These are phyloP conservation scores for Lolium multiflorum DNA, from an alignment of 176 grass and related monocot species.

Conservation along the genomic window DNA sequence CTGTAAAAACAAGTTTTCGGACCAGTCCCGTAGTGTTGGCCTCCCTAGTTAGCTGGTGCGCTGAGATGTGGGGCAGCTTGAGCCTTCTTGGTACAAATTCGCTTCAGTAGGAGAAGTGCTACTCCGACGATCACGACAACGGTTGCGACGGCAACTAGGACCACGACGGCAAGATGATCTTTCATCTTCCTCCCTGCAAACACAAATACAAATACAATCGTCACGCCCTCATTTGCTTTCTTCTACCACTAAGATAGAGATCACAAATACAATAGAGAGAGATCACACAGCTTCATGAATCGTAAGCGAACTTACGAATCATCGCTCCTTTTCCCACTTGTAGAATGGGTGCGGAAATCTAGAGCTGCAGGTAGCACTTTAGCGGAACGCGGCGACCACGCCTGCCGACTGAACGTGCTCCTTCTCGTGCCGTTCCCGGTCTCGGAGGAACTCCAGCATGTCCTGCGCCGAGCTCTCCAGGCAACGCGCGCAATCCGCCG, in stretches of 20 bases:
- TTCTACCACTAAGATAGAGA: neutral
- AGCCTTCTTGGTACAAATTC: neutral
- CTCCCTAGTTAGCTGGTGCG: neutral
- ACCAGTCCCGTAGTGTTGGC: too few relatives aligned
- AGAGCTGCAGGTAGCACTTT: neutral
- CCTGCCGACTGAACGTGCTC: neutral
- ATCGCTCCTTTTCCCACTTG: neutral
- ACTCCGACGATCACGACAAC: neutral
- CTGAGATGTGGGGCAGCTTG: neutral
- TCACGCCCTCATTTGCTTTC: neutral
- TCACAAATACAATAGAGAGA: neutral
- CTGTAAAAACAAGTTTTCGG: too few relatives aligned
- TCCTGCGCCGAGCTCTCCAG: too few relatives aligned
- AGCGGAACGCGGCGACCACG: neutral
- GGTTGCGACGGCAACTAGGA: neutral
- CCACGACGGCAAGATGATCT: too few relatives aligned
- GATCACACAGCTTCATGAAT: neutral
- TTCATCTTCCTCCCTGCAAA: neutral
- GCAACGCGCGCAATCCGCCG: too few relatives aligned
- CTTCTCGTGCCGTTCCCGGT: neutral
- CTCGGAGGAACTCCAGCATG: neutral
- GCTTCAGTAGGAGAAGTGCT: neutral
- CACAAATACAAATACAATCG: neutral
- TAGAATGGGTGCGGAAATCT: neutral
- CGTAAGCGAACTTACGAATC: neutral